Evolutionary conservation across 495 filamentous ascomycete genomes (phyloP).

Genomic region (Tuber microsphaerosporum): DNA sequence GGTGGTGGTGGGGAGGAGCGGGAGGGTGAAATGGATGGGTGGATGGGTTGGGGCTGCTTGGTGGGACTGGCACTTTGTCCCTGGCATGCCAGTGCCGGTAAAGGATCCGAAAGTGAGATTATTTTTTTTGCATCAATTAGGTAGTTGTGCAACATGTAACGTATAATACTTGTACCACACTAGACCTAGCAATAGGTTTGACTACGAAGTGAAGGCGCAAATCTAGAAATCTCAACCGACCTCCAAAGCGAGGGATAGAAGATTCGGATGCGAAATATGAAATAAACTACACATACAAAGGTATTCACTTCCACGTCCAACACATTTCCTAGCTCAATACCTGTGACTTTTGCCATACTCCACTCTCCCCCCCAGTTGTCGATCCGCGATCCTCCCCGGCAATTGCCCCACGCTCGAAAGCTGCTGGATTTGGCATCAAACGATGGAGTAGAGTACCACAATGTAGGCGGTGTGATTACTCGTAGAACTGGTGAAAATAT

Average conservation of each 20-base stretch:
- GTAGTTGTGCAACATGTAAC: no score
- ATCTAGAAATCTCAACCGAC: neutral
- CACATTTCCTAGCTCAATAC: neutral
- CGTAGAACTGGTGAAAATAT: neutral
- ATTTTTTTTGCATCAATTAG: no score
- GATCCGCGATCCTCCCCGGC: neutral
- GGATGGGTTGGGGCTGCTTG: neutral
- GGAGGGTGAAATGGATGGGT: neutral
- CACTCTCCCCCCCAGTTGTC: neutral
- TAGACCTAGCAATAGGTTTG: no score
- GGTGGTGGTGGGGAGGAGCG: constrained; percentile 12
- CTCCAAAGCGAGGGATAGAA: neutral
- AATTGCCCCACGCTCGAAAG: neutral
- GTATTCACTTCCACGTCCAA: neutral
- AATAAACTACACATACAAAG: neutral
- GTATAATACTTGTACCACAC: no score
- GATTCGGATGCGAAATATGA: neutral
- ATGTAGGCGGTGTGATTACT: neutral
- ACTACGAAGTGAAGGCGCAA: neutral
- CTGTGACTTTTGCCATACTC: neutral
- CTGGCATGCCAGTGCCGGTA: no score
- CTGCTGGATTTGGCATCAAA: neutral
- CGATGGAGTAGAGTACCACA: neutral
- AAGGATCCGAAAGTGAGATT: no score
- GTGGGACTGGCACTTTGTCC: no score